Conservation (phyloP, 1,139 yeast species). For the Taiozyma sp. region DNA sequence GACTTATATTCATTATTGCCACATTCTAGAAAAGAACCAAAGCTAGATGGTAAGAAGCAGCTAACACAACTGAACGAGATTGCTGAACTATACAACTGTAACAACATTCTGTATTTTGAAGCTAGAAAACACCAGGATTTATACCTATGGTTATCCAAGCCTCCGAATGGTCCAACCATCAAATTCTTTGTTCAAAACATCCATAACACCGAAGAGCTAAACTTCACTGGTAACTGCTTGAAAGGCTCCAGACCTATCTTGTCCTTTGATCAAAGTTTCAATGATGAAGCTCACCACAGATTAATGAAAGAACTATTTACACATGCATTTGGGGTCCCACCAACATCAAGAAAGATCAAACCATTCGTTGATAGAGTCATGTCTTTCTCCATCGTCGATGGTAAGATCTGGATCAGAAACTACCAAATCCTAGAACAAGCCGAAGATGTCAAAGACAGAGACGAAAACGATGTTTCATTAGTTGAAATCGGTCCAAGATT, state of each 20-base stretch:
- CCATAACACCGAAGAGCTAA: constrained; percentile 94
- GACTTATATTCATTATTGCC: constrained; percentile 82
- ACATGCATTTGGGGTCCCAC: constrained; percentile 95
- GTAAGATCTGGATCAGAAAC: constrained; percentile 93
- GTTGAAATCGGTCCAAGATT: constrained; percentile 98
- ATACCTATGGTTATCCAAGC: constrained; percentile 91
- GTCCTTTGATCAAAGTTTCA: constrained; percentile 82
- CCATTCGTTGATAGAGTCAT: constrained; percentile 95
- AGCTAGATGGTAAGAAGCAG: constrained; percentile 89
- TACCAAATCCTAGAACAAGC: constrained; percentile 84
- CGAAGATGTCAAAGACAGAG: constrained; percentile 41
- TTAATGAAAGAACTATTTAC: constrained; percentile 81
- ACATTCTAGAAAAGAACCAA: constrained; percentile 95
- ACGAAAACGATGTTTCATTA: constrained; percentile 59
- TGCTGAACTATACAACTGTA: constrained; percentile 96
- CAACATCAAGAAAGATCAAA: constrained; percentile 87
- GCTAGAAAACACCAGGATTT: constrained; percentile 96
- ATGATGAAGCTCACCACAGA: constrained; percentile 57
- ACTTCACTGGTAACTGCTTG: constrained; percentile 93
- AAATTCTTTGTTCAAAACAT: constrained; percentile 92
- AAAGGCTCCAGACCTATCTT: constrained; percentile 96
- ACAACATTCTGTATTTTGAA: constrained; percentile 90
- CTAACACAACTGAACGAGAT: constrained; percentile 87
- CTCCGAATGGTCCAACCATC: constrained; percentile 97
- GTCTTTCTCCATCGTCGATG: constrained; percentile 89